Evolutionary conservation across 2,329 filamentous ascomycete species (phyloP).

Genomic region (Ascosphaera apis): DNA sequence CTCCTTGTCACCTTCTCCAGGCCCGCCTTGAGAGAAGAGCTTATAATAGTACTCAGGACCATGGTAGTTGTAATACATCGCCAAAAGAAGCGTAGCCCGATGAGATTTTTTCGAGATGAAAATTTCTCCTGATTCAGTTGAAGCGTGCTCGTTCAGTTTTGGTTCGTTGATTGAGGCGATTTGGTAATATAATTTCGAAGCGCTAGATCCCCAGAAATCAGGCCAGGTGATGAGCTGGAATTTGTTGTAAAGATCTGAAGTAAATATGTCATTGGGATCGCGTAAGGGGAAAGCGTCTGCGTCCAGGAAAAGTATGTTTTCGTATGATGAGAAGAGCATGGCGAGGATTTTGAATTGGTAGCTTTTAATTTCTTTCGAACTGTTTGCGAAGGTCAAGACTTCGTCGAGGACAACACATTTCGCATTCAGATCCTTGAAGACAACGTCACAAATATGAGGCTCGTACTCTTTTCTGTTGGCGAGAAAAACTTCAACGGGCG

Average conservation of each 20-base stretch:
- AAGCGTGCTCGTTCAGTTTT: conserved; percentile 6
- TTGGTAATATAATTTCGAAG: conserved; percentile 16
- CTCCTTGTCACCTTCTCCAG: conserved; percentile 29
- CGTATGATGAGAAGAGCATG: conserved; percentile 27
- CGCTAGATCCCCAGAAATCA: conserved; percentile 22
- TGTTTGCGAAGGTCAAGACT: conserved; percentile 14
- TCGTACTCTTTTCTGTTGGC: conserved; percentile 20
- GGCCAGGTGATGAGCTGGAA: conserved; percentile 24
- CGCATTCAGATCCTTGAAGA: conserved; percentile 21
- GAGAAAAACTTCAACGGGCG: conserved; percentile 26
- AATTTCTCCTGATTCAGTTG: conserved; percentile 23
- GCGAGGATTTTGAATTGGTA: conserved; percentile 28
- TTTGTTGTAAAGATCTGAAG: conserved; percentile 17
- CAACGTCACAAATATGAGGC: conserved; percentile 18
- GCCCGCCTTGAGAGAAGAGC: conserved; percentile 23
- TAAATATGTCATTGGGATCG: conserved; percentile 21
- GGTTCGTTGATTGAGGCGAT: conserved; percentile 10
- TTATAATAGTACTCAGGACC: conserved; percentile 24
- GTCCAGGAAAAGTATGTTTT: conserved; percentile 26
- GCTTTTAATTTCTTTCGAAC: conserved; percentile 14
- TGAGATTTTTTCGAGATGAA: conserved; percentile 23
- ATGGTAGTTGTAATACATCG: conserved; percentile 27
- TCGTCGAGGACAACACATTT: conserved; percentile 22
- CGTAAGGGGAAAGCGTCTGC: conserved; percentile 24
- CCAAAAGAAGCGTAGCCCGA: conserved; percentile 20